These are phyloP conservation scores for Aspergillus sp. DNA, from an alignment of 2,329 filamentous ascomycete species.

Conservation along the genomic window DNA sequence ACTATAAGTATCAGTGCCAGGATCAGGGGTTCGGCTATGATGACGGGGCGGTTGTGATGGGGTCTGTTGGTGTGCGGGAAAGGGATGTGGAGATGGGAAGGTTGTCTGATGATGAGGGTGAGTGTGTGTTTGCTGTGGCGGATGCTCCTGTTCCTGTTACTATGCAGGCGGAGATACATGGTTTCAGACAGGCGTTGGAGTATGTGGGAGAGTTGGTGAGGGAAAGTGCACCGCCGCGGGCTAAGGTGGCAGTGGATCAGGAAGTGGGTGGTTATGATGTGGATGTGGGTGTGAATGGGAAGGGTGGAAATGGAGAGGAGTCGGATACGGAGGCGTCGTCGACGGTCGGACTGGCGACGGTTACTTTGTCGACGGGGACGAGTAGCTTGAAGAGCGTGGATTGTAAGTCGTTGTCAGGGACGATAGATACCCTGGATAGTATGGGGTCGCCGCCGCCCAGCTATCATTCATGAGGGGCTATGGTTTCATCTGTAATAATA, in stretches of 20 bases:
- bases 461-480: constrained; percentile 18
- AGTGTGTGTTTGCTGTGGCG: not conserved
- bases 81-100: not conserved
- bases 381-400: constrained; percentile 33
- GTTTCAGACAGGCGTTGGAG: constrained; percentile 55
- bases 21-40: no score
- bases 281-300: constrained; percentile 1
- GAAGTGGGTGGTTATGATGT: constrained; percentile 16
- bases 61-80: not conserved
- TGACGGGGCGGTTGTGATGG: not conserved
- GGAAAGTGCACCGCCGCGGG: constrained; percentile 7
- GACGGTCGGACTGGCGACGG: constrained; percentile 27
- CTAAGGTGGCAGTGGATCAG: constrained; percentile 5
- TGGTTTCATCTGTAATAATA: not conserved
- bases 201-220: constrained; percentile 54
- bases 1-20: no score
- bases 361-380: constrained; percentile 27
- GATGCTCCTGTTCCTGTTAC: constrained; percentile 44
- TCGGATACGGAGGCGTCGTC: constrained; percentile 24
- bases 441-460: constrained; percentile 25
- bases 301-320: not conserved
- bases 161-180: constrained; percentile 54
- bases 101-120: not conserved
- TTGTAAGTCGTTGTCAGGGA: constrained; percentile 25
- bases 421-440: constrained; percentile 31